Percentiles rank a stretch among this genome's conserved stretches.
These are phyloP conservation scores for Porphyra umbilicalis DNA, from an alignment of 31 red algal species.

Conservation along the genomic window DNA sequence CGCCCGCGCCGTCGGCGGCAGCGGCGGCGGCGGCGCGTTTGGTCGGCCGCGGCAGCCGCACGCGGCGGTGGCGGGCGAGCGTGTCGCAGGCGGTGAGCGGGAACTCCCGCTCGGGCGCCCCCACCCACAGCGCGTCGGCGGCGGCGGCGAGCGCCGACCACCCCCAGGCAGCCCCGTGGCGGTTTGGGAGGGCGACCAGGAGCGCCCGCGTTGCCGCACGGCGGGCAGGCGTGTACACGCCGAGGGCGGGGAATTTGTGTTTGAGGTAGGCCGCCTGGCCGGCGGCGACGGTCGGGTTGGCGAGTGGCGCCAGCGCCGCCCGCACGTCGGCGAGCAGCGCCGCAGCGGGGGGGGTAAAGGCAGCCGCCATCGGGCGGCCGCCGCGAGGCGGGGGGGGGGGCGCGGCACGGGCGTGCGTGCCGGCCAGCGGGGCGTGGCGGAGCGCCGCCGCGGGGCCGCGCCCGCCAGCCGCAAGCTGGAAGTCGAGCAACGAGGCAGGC, in stretches of 20 bases:
- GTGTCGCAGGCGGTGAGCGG: background rate
- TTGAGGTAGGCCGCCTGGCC: background rate
- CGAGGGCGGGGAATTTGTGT: background rate
- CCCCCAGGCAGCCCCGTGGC: background rate
- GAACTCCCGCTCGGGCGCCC: background rate
- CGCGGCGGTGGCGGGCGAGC: background rate
- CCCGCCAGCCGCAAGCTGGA: too few species aligned
- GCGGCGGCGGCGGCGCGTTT: too few species aligned
- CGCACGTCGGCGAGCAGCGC: background rate
- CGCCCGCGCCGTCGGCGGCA: too few species aligned
- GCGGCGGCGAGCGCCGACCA: background rate
- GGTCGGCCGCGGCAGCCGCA: background rate
- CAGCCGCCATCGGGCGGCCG: background rate
- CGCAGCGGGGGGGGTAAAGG: background rate
- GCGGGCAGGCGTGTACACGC: background rate
- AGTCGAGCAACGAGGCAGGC: too few species aligned
- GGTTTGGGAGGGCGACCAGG: background rate
- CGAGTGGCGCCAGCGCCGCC: background rate
- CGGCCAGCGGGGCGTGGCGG: too few species aligned
- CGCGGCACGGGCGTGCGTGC: too few species aligned
- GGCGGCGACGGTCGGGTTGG: background rate
- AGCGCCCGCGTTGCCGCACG: background rate
- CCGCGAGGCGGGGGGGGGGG: too few species aligned
- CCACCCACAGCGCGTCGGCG: background rate
- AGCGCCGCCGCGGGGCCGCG: too few species aligned